Evolutionary conservation across 1,284 basidiomycete genomes (phyloP).

Genomic region (Cutaneotrichosporon arboriforme): DNA sequence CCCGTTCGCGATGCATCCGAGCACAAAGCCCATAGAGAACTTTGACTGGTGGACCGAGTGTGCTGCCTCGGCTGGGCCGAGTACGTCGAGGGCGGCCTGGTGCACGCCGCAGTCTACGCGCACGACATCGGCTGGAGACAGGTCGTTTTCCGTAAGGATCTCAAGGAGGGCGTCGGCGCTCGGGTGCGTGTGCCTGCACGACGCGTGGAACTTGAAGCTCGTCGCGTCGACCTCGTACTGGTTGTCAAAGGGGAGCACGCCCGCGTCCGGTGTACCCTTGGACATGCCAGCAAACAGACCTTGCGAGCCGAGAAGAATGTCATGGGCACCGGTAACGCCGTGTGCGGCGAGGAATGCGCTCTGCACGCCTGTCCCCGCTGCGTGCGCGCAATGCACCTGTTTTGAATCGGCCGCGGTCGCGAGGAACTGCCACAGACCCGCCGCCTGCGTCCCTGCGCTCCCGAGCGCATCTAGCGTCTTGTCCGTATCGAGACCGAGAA

Average conservation of each 20-base stretch:
- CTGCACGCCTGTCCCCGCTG: slow-evolving; percentile 5
- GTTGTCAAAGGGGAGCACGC: slow-evolving; percentile 2
- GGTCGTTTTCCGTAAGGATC: slow-evolving; percentile 1
- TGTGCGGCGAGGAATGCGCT: slow-evolving; percentile 3
- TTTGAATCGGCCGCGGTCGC: slow-evolving; percentile 5
- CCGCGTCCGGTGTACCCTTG: background rate
- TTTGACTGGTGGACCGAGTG: slow-evolving; percentile 5
- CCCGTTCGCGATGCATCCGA: slow-evolving; percentile 2
- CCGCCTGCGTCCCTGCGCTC: slow-evolving; percentile 3
- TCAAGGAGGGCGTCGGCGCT: slow-evolving; percentile 3
- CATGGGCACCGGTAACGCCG: slow-evolving; percentile 6
- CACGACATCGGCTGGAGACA: background rate
- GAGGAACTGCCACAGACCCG: slow-evolving; percentile 8
- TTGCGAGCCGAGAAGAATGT: slow-evolving; percentile 6
- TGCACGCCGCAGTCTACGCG: slow-evolving; percentile 10
- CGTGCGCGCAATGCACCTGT: slow-evolving; percentile 9
- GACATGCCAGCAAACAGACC: slow-evolving; percentile 6
- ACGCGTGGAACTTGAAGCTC: slow-evolving; percentile 10
- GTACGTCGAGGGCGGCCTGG: slow-evolving; percentile 7
- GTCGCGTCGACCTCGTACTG: slow-evolving; percentile 6
- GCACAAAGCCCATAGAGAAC: slow-evolving; percentile 9
- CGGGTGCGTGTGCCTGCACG: slow-evolving; percentile 11
- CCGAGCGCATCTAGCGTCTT: slow-evolving; percentile 1
- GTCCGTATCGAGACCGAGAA: slow-evolving; percentile 5
- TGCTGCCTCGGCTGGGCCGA: slow-evolving; percentile 4